Base-by-base conservation (phyloP, 1,284 basidiomycete genomes). In the Macrocybe sp. region DNA sequence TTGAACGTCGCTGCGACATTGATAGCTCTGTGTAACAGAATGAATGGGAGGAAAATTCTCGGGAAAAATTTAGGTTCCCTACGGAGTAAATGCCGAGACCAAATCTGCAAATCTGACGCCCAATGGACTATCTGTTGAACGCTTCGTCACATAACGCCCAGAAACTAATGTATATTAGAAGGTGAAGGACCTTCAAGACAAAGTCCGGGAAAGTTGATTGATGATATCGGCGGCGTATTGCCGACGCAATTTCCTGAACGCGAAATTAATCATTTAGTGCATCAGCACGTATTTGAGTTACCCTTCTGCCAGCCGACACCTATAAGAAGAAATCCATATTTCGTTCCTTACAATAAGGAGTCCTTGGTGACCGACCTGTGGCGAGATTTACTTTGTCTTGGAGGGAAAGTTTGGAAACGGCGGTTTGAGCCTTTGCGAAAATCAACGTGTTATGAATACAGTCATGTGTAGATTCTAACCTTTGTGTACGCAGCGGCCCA, bases 1-100 rank as follows among this genome's bases (percentile, higher is more conserved):
- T 87, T 85, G 64, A 83, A 89, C 59, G 88, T 87, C 9, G 85
- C 72, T 4, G 83, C 87, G 7, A 74, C 76, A 58, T 88, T 90
- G 65, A 90, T 81, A 11, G 74, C 86, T 12, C 79, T 79, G 22
- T 22, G 22, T 22, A 22, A 49, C 6, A 28, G 10, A 48, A 35
- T 34, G n/a, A 45, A 8, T 38, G 7, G 41, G 16, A 11, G 7
- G 10, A 16, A 35, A n/a, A 16, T 32, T 28, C 30, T 16, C 12
- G n/a, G 33, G 31, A 14, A 33, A 48, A n/a, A 44, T 35, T 29
- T 11, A 2, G 16, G n/a, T 11, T n/a, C 12, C 73, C 57, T 56
- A 81, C 78, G 85, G 76, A 6, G 88, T 85, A 65, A 89, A 90
- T 2, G 75, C 81, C 16, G 81, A 82, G 6, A 79, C 75, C 12